Percentiles rank a stretch among this genome's conserved stretches.
Evolutionary conservation across 139 green algal species (phyloP).

Genomic region (Coelastrella sp.): DNA sequence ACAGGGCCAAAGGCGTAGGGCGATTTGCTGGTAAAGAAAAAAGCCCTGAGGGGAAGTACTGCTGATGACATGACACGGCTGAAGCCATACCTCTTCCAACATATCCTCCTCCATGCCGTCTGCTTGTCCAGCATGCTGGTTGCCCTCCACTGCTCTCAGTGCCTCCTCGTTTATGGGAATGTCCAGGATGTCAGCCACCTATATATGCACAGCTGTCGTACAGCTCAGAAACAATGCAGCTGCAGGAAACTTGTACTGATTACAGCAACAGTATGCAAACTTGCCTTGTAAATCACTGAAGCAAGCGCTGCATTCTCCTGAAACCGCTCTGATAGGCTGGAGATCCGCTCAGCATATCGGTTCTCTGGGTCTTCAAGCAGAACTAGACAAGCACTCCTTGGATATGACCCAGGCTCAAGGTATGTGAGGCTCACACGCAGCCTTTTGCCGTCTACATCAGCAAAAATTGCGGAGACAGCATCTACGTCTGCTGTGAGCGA

Average conservation of each 20-base stretch:
- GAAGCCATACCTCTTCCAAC: conserved; percentile 15
- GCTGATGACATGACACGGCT: neutral
- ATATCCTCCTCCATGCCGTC: conserved; percentile 26
- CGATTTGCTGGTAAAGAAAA: too few relatives aligned
- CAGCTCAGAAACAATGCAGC: neutral
- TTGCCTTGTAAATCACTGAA: conserved; percentile 44
- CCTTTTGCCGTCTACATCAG: neutral
- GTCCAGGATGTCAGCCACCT: conserved; percentile 29
- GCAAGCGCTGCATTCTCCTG: conserved; percentile 43
- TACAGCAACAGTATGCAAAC: neutral
- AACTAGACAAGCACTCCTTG: conserved; percentile 29
- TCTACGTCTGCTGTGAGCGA: neutral
- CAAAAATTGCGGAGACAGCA: neutral
- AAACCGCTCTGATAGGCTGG: conserved; percentile 45
- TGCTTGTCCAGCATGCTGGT: neutral
- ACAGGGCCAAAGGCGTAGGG: too few relatives aligned
- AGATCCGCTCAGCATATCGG: neutral
- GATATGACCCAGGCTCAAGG: conserved; percentile 43
- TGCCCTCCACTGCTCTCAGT: conserved; percentile 11
- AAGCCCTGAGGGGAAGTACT: too few relatives aligned
- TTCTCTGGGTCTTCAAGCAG: conserved; percentile 29
- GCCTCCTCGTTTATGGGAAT: conserved; percentile 33
- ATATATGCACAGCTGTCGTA: neutral
- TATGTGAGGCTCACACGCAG: conserved; percentile 30
- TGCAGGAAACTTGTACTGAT: neutral